These are phyloP conservation scores for Aspergillus biplanus DNA, from an alignment of 495 filamentous ascomycete species.

Conservation along the genomic window DNA sequence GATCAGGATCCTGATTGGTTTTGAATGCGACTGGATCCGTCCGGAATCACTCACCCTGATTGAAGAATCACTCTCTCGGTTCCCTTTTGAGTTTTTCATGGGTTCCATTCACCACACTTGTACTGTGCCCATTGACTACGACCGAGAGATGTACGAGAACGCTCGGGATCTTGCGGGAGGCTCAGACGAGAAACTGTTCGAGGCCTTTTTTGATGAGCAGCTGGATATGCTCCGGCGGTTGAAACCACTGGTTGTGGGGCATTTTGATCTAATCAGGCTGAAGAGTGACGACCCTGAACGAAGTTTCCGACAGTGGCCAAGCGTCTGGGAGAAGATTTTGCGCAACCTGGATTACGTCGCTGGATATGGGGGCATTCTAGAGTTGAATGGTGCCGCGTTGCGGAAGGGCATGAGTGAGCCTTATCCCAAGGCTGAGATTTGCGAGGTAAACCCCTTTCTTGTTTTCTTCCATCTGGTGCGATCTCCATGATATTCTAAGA, in stretches of 20 bases:
- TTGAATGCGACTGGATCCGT: conserved; percentile 91
- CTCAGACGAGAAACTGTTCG: conserved; percentile 72
- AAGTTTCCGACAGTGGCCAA: conserved; percentile 54
- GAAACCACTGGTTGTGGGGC: conserved; percentile 80
- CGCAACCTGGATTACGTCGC: conserved; percentile 75
- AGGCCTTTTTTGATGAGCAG: conserved; percentile 86
- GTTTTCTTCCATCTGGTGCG: not conserved
- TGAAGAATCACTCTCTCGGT: conserved; percentile 56
- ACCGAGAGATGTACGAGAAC: conserved; percentile 65
- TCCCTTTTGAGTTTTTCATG: conserved; percentile 81
- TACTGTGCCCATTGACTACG: conserved; percentile 87
- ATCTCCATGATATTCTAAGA: conserved; percentile 16
- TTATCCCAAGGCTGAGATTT: conserved; percentile 82
- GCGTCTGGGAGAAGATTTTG: conserved; percentile 72
- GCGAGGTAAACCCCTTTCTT: conserved; percentile 58
- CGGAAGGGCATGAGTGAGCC: conserved; percentile 90
- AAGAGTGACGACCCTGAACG: conserved; percentile 68
- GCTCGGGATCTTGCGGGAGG: conserved; percentile 61
- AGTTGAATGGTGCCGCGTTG: conserved; percentile 84
- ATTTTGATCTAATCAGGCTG: conserved; percentile 90
- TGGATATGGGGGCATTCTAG: conserved; percentile 77
- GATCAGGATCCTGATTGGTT: conserved; percentile 84
- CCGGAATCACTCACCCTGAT: conserved; percentile 64
- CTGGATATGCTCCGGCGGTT: conserved; percentile 75
- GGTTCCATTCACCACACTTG: conserved; percentile 89